These are phyloP conservation scores for Amaranthus palmeri DNA, from an alignment of 148 eudicot genomes.

Conservation along the genomic window DNA sequence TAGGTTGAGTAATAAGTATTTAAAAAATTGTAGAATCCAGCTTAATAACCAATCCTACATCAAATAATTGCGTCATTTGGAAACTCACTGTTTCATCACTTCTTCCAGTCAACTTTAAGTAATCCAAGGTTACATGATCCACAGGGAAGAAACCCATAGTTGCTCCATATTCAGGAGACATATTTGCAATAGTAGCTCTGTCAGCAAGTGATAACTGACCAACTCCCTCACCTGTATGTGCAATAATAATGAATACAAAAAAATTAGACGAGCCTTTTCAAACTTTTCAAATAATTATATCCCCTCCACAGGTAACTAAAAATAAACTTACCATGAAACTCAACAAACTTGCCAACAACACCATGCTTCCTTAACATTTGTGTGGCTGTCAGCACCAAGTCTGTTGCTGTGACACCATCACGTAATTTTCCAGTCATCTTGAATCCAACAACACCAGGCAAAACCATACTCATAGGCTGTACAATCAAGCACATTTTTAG, in stretches of 20 bases:
- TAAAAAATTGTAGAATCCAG: no score
- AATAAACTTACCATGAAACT: constrained; percentile 68
- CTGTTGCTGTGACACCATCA: constrained; percentile 96
- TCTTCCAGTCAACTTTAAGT: constrained; percentile 89
- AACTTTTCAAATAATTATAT: neutral
- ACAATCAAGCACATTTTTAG: constrained; percentile 24
- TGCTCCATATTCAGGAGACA: constrained; percentile 99
- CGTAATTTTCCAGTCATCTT: constrained; percentile 74
- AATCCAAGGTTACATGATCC: constrained; percentile 81
- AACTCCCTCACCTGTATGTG: constrained; percentile 69
- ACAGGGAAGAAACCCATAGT: constrained; percentile 99
- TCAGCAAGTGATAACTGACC: constrained; percentile 75
- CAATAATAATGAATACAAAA: neutral
- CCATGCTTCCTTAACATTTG: constrained; percentile 99
- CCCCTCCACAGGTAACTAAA: neutral
- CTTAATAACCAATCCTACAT: no score
- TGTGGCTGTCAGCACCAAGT: constrained; percentile 95
- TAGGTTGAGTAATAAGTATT: no score
- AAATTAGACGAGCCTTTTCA: neutral
- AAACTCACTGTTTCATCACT: constrained; percentile 77
- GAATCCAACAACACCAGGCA: constrained; percentile 97
- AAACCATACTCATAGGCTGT: constrained; percentile 99
- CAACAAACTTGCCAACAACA: constrained; percentile 98
- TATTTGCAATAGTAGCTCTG: constrained; percentile 97
- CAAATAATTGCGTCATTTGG: neutral